Evolutionary conservation across 2,329 filamentous ascomycete species (phyloP).

Genomic region (Claviceps paspali): DNA sequence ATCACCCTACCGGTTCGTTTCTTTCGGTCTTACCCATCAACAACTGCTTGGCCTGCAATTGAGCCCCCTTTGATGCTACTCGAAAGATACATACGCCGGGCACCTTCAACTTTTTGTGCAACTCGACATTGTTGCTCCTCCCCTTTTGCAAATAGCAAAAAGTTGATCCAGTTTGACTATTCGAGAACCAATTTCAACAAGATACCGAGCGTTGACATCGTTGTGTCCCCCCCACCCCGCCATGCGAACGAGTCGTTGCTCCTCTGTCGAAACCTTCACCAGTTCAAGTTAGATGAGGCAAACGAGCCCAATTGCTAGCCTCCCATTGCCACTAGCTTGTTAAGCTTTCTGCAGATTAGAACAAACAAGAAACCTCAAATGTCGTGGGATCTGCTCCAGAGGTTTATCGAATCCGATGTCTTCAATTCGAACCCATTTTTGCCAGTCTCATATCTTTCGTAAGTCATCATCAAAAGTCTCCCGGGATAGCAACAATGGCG

Average conservation of each 20-base stretch:
- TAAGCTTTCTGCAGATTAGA: neutral
- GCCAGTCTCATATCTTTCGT: slow-evolving; percentile 80
- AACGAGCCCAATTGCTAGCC: slow-evolving; percentile 3
- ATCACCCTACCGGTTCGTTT: too few relatives aligned
- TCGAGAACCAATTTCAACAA: neutral
- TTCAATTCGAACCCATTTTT: slow-evolving; percentile 85
- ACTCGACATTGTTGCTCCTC: too few relatives aligned
- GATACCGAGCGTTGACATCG: neutral
- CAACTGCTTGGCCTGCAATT: too few relatives aligned
- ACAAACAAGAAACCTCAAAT: slow-evolving; percentile 26
- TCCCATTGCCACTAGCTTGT: slow-evolving; percentile 5
- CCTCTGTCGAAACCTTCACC: slow-evolving; percentile 6
- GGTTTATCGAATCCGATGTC: slow-evolving; percentile 86
- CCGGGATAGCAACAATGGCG: neutral
- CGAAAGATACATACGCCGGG: too few relatives aligned
- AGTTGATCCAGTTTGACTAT: neutral
- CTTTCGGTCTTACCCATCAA: too few relatives aligned
- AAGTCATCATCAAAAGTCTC: slow-evolving; percentile 26
- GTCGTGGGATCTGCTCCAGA: slow-evolving; percentile 79
- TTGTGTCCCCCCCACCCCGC: slow-evolving; percentile 3
- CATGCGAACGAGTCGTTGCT: slow-evolving; percentile 11
- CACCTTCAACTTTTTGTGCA: too few relatives aligned
- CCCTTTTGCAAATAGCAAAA: too few relatives aligned
- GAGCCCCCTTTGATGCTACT: too few relatives aligned
- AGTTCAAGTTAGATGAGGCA: slow-evolving; percentile 12